Evolutionary conservation across 148 eudicot species (phyloP), one percentile per base, ranked within the genome.

Genomic region (Chenopodium suecicum): DNA sequence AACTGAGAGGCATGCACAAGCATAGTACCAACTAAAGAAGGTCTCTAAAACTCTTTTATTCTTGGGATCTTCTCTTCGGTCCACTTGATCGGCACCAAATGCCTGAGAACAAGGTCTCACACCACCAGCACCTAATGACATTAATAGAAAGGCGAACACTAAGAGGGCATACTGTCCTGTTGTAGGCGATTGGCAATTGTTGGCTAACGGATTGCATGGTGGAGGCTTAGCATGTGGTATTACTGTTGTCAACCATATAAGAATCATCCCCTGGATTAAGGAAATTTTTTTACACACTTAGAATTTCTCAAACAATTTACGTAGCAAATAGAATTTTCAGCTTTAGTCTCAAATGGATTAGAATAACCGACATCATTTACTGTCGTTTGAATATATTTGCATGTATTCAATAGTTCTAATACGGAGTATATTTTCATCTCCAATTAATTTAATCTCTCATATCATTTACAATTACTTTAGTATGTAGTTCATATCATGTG

Each of bases 51-150:
- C 86, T 72, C 86, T 87, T n/a, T 82, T 81, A 4, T 89, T 87
- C 73, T 87, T 89, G 7, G 86, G 89, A 78, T 84, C 82, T 11
- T 87, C 84, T 73, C 89, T 88, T 41, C 66, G 86, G 75, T 92
- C 97, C 4, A 94, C 50, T 83, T 94, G 98, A 78, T 92, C 93
- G 1, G 97, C 97, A 7, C 98, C 98, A 47, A 94, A 94, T 6
- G 96, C 97, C 44, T 90, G 89, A 23, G 98, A 94, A 73, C 94
- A 92, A 2, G 98, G 91, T 54, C 94, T 83, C 69, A 91, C 88
- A 17, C 98, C 98, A 58, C 97, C 98, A 1, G 97, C 93, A 5
- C 98, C 98, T 22, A 94, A 82, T 12, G 97, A 91, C 89, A 94
- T 88, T 66, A 94, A 79, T 22, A 82, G 80, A 31, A 90, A 92